Base-by-base conservation (phyloP, 1,139 yeast genomes). In the Saccharomycopsis hybrid region DNA sequence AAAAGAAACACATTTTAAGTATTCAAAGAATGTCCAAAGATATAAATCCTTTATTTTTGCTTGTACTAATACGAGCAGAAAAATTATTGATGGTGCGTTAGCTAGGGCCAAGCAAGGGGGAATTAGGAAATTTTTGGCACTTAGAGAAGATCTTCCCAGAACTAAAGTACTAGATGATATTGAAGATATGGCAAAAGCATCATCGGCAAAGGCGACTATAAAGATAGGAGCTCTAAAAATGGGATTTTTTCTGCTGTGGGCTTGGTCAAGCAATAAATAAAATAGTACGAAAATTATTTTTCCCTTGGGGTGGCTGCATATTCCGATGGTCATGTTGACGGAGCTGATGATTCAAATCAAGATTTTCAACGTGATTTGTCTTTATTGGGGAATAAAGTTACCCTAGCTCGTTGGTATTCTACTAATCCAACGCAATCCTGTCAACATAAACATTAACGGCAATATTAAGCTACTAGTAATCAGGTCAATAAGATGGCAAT, bases 81-180 rank as follows among this genome's bases (percentile, higher is more conserved):
- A 71, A 41, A 72, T 87, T 54, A 82, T 92, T 52, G 97, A 92
- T 65, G 70, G 78, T 54, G 96, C 97, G 0, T 74, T 92, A 52
- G 68, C 65, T 4, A 71, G 68, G 54, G 96, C 97, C n/a, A 82
- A 82, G 60, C 67, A 68, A 31, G 74, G 75, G 13, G 97, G 97
- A 0, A 84, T 92, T 51, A 75, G 82, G 58, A 92, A 92, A 62
- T 87, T 92, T 49, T 72, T 92, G 57, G 99, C 99, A 0, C 72
- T 92, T 50, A 75, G 98, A 63, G 98, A 97, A 45, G 98, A 92
- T 65, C 96, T 96, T 11, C 95, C 97, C 11, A 71, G 95, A 60
- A 85, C 85, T 2, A 81, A 89, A 82, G 58, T 81, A 80, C 62
- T 74, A 78, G 76, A 76, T 77, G 65, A 73, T 55, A 57, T 60